Percentiles rank a stretch among this genome's conserved stretches.
phyloP scores from a whole-genome alignment of 2,329 filamentous ascomycete species.

The Colletotrichum navitas region DNA sequence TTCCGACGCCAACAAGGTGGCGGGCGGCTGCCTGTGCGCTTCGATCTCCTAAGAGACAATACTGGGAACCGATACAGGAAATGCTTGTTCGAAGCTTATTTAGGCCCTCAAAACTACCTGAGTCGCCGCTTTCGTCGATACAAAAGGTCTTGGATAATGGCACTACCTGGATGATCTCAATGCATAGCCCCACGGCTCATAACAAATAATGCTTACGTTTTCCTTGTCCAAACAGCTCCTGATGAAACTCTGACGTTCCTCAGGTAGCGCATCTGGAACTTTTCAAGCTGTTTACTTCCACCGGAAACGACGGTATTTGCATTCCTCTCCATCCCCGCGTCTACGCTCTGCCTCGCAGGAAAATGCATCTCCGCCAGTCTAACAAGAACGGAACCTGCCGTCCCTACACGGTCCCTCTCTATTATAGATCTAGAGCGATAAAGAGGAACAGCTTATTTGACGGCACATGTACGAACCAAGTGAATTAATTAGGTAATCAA shows the following conservation, averaged over 20 bases:
- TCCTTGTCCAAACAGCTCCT: not conserved
- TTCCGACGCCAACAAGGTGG: not conserved
- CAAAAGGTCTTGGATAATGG: not conserved
- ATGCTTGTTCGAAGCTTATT: not conserved
- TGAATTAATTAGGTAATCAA: not conserved
- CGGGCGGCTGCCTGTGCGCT: not conserved
- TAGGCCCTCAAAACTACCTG: not conserved
- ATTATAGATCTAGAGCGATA: not conserved
- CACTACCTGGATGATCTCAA: constrained; percentile 14
- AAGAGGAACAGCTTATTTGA: not conserved
- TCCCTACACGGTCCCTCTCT: not conserved
- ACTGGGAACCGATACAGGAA: not conserved
- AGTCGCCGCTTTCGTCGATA: constrained; percentile 17
- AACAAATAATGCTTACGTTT: constrained; percentile 14
- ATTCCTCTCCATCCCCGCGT: constrained; percentile 13
- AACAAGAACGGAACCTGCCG: not conserved
- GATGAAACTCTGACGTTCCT: no score
- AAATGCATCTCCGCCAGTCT: not conserved
- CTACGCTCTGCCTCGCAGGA: constrained; percentile 1
- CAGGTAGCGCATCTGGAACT: not conserved
- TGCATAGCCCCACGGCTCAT: constrained; percentile 25
- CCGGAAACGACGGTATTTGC: not conserved
- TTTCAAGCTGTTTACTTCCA: not conserved
- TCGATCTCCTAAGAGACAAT: not conserved
- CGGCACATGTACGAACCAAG: not conserved